Evolutionary conservation across 2,329 filamentous ascomycete species (phyloP).

Genomic region (Fusarium buxicola): DNA sequence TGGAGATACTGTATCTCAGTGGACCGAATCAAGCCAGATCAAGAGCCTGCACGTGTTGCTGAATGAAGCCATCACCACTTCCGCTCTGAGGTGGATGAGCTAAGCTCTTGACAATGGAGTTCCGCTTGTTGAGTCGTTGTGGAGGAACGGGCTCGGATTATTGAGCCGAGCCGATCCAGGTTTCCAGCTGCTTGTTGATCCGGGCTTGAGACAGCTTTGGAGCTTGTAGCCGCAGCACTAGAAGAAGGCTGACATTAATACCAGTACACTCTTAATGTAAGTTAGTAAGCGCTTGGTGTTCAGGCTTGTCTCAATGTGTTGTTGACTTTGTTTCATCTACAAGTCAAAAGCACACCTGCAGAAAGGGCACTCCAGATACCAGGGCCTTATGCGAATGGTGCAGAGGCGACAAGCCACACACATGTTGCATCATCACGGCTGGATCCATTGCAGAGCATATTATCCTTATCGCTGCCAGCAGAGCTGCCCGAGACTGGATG

Average conservation of each 20-base stretch:
- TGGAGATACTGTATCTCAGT: neutral
- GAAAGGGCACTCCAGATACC: conserved; percentile 11
- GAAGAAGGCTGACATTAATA: conserved; percentile 3
- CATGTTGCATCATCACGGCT: conserved; percentile 7
- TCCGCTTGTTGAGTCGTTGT: conserved; percentile 1
- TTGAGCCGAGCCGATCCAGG: conserved; percentile 14
- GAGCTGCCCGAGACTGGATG: neutral
- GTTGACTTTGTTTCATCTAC: no score
- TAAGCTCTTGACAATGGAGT: neutral
- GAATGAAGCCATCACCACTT: conserved; percentile 10
- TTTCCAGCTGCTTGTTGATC: conserved; percentile 14
- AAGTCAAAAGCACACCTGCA: no score
- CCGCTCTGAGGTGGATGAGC: conserved; percentile 4
- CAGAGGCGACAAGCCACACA: conserved; percentile 16
- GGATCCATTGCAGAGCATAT: conserved; percentile 2
- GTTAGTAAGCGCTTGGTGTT: no score
- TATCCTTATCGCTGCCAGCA: neutral
- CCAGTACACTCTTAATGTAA: neutral
- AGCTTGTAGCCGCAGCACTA: neutral
- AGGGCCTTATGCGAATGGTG: conserved; percentile 10
- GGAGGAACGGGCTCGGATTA: conserved; percentile 11
- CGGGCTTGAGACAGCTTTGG: neutral
- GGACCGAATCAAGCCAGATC: conserved; percentile 27
- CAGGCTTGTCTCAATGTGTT: no score
- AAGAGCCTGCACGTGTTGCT: neutral